Conservation (phyloP, 1,284 basidiomycete genomes). For the Cerioporus squamosus region DNA sequence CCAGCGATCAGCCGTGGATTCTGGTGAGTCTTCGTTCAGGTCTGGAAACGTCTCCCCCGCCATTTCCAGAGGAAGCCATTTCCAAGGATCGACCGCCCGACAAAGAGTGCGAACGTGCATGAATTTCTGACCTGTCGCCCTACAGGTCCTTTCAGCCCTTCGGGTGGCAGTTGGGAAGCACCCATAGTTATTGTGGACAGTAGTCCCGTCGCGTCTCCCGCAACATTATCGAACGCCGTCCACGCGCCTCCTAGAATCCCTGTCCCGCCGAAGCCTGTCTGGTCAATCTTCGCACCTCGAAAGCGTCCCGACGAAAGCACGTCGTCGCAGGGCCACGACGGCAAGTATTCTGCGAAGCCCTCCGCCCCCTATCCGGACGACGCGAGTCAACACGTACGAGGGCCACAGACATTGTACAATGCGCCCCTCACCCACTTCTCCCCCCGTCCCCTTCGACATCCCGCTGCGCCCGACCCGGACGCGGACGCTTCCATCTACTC, state of each 20-base stretch:
- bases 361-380: conserved; percentile 52
- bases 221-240: background rate
- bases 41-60: too few species aligned
- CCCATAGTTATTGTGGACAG: conserved; percentile 28
- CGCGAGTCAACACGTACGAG: conserved; percentile 66
- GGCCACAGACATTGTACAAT: conserved; percentile 45
- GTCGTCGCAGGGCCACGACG: conserved; percentile 1
- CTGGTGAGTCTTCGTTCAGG: background rate
- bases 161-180: conserved; percentile 23
- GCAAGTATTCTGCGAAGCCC: conserved; percentile 1
- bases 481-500: background rate
- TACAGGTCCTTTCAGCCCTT: background rate
- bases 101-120: background rate
- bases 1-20: too few species aligned
- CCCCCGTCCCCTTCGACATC: conserved; percentile 20
- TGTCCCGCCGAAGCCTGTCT: conserved; percentile 30
- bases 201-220: conserved; percentile 9
- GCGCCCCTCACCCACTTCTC: conserved; percentile 19
- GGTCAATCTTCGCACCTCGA: conserved; percentile 38
- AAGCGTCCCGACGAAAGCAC: background rate
- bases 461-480: background rate
- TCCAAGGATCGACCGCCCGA: too few species aligned
- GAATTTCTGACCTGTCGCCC: background rate
- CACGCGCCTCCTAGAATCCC: background rate
- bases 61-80: too few species aligned